Conservation (phyloP, 2,329 filamentous ascomycete genomes). For the Aspergillus sp. region DNA sequence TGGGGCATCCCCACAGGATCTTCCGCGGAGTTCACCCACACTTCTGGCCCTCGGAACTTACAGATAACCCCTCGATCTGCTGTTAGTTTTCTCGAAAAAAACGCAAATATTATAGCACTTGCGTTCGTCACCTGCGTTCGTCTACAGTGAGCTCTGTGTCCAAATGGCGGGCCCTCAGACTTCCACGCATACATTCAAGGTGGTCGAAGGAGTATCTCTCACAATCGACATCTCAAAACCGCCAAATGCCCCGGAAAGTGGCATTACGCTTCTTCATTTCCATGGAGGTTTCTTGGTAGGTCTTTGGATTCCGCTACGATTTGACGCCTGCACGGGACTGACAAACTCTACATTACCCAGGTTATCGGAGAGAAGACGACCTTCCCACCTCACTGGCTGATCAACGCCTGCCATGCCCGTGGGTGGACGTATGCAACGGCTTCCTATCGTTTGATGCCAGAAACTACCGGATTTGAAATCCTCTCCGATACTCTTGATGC, state of each 20-base stretch:
- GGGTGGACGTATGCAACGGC: background rate
- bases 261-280: background rate
- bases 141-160: too few relatives aligned
- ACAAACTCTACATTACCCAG: background rate
- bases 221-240: background rate
- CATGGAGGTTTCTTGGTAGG: background rate
- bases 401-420: background rate
- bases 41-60: too few relatives aligned
- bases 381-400: background rate
- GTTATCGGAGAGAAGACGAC: background rate
- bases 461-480: background rate
- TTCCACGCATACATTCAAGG: background rate
- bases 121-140: too few relatives aligned
- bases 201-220: background rate
- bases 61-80: background rate
- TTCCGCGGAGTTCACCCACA: background rate
- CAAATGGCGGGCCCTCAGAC: background rate
- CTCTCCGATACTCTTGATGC: background rate
- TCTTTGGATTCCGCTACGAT: too few relatives aligned
- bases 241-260: background rate
- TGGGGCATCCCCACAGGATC: background rate
- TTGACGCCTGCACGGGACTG: too few relatives aligned
- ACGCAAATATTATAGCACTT: background rate
- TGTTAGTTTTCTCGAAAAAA: background rate
- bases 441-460: background rate